Percentiles rank a stretch among this genome's conserved stretches.
These are phyloP conservation scores for Fusarium fujikuroi DNA, from an alignment of 2,329 filamentous ascomycete genomes.

Conservation along the genomic window DNA sequence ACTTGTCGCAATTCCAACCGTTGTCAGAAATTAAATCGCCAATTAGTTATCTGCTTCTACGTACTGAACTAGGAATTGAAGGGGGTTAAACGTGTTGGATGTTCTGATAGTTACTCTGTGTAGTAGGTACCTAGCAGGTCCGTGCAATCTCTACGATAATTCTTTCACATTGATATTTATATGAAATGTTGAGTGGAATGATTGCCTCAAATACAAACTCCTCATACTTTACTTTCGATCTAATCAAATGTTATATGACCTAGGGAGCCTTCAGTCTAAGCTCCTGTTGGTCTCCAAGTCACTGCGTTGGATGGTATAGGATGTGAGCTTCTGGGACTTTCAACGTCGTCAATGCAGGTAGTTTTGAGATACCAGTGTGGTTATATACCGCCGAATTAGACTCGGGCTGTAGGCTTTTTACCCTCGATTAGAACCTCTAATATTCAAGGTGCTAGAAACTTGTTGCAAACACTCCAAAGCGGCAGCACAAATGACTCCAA, in stretches of 20 bases:
- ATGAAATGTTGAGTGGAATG: neutral
- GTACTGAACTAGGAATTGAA: neutral
- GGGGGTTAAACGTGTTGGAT: too few relatives aligned
- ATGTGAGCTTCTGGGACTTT: neutral
- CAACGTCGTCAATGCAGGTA: neutral
- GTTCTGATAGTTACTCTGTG: too few relatives aligned
- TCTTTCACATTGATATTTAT: neutral
- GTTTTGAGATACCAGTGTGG: neutral
- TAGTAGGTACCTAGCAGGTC: neutral
- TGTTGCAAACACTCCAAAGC: neutral
- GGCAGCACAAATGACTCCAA: neutral
- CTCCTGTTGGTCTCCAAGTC: neutral
- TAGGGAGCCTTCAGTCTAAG: neutral
- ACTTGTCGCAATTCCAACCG: neutral
- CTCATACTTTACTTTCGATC: too few relatives aligned
- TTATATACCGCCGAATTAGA: neutral
- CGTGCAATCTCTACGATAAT: too few relatives aligned
- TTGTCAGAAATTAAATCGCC: neutral
- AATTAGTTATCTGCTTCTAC: neutral
- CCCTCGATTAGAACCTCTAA: accelerated
- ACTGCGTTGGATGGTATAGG: neutral
- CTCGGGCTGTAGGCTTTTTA: neutral
- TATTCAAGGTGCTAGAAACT: neutral
- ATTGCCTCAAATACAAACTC: neutral
- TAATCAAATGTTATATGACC: neutral